Evolutionary conservation across 2,329 filamentous ascomycete species (phyloP).

Genomic region (Cladosporium sp.): DNA sequence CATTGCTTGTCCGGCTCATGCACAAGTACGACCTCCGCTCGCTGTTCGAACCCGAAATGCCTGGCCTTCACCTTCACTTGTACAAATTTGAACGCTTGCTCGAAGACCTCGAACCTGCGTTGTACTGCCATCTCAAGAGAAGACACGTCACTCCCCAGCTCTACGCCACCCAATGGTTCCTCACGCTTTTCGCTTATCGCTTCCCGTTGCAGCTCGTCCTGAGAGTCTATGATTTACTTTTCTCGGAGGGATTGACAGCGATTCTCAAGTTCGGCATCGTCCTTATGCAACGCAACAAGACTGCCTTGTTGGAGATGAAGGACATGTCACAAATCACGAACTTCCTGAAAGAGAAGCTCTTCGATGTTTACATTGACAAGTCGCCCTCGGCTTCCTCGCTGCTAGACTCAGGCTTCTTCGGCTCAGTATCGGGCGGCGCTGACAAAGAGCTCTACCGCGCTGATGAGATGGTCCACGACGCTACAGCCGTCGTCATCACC

Average conservation of each 20-base stretch:
- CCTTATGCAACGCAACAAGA: slow-evolving; percentile 90
- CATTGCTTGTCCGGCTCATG: slow-evolving; percentile 88
- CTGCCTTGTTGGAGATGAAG: slow-evolving; percentile 72
- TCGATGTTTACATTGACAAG: slow-evolving; percentile 96
- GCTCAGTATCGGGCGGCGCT: slow-evolving; percentile 78
- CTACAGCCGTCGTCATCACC: slow-evolving; percentile 81
- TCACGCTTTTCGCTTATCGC: slow-evolving; percentile 96
- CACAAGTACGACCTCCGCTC: slow-evolving; percentile 92
- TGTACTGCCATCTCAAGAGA: slow-evolving; percentile 91
- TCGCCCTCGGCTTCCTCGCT: slow-evolving; percentile 89
- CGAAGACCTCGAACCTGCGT: slow-evolving; percentile 87
- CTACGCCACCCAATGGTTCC: slow-evolving; percentile 98
- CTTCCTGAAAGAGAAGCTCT: slow-evolving; percentile 89
- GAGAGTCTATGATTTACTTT: slow-evolving; percentile 91
- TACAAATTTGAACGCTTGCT: slow-evolving; percentile 94
- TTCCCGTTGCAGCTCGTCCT: slow-evolving; percentile 95
- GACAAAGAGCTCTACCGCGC: slow-evolving; percentile 97
- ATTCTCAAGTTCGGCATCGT: slow-evolving; percentile 94
- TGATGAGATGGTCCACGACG: slow-evolving; percentile 88
- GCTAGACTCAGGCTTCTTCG: slow-evolving; percentile 95
- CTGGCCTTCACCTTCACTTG: slow-evolving; percentile 84
- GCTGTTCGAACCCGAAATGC: slow-evolving; percentile 94
- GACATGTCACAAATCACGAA: slow-evolving; percentile 88
- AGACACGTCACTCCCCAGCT: slow-evolving; percentile 84
- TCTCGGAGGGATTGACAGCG: slow-evolving; percentile 83